A percentile compares a stretch with the other conserved stretches of the same genome.
phyloP scores from a whole-genome alignment of 139 green algal species.

The Edaphochlamys debaryana region DNA sequence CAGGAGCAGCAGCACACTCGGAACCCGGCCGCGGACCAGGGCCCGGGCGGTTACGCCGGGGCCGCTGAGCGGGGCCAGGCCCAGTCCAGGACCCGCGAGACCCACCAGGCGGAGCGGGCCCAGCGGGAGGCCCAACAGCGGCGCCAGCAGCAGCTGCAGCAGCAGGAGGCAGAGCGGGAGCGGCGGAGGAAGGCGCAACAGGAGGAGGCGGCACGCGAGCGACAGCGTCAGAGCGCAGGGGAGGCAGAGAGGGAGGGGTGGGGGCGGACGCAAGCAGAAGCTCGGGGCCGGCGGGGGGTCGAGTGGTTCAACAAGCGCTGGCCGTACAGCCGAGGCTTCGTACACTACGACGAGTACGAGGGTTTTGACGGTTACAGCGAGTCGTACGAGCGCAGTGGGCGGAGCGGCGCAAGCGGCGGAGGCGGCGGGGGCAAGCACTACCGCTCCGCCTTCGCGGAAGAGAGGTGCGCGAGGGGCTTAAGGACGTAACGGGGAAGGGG shows the following conservation, averaged over 20 bases:
- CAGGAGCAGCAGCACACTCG: not conserved
- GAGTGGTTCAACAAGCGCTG: conserved; percentile 13
- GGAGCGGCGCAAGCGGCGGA: not conserved
- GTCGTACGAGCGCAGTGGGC: too few species aligned
- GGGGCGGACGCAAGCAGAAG: not conserved
- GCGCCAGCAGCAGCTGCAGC: not conserved
- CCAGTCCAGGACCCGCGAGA: not conserved
- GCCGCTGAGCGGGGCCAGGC: too few species aligned
- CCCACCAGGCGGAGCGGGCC: not conserved
- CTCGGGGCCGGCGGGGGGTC: not conserved
- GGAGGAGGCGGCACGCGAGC: not conserved
- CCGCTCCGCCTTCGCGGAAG: not conserved
- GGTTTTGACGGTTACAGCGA: not conserved
- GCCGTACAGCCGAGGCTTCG: conserved; percentile 4
- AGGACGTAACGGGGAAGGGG: too few species aligned
- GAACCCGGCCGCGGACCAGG: not conserved
- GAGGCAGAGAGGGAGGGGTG: not conserved
- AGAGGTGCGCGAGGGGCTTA: too few species aligned
- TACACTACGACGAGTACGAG: conserved; percentile 19
- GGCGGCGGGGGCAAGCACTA: conserved; percentile 10
- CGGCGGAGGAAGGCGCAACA: not conserved
- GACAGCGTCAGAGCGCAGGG: not conserved
- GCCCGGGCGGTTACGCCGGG: too few species aligned
- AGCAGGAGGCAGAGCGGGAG: not conserved
- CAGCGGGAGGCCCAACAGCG: not conserved